phyloP scores from a whole-genome alignment of 441 rosid species.

The Euphorbia schlechtendalii region DNA sequence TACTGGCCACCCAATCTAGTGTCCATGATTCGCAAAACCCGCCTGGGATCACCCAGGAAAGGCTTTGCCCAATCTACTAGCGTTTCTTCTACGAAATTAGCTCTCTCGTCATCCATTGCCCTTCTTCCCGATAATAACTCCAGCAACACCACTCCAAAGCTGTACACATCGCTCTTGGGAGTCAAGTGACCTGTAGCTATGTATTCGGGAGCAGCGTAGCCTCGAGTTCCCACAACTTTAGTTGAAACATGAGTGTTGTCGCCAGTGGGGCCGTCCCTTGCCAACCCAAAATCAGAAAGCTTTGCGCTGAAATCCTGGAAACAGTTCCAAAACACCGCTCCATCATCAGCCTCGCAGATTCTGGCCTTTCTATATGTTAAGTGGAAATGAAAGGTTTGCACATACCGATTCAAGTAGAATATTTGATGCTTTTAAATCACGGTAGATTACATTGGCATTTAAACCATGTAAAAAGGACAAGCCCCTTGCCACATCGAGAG shows the following conservation, averaged over 20 bases:
- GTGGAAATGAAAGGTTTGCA: constrained; percentile 13
- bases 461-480: constrained; percentile 69
- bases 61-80: constrained; percentile 88
- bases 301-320: constrained; percentile 64
- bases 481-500: constrained; percentile 62
- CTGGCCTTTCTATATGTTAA: neutral
- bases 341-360: too few species aligned
- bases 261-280: constrained; percentile 83
- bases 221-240: constrained; percentile 69
- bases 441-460: constrained; percentile 69
- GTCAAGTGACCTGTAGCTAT: constrained; percentile 79
- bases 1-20: constrained; percentile 76
- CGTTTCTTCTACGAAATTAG: constrained; percentile 38
- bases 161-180: constrained; percentile 80
- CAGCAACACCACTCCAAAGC: constrained; percentile 75
- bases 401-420: constrained; percentile 74
- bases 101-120: constrained; percentile 50
- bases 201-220: constrained; percentile 90
- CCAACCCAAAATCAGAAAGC: constrained; percentile 90
- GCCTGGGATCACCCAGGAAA: constrained; percentile 51
- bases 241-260: constrained; percentile 88
- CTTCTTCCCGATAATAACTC: constrained; percentile 65
- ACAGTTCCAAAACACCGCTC: neutral
- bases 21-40: constrained; percentile 76
- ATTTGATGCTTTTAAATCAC: constrained; percentile 83